Conservation (phyloP, 805 yeast genomes). For the Zygosaccharomyces rouxii region DNA sequence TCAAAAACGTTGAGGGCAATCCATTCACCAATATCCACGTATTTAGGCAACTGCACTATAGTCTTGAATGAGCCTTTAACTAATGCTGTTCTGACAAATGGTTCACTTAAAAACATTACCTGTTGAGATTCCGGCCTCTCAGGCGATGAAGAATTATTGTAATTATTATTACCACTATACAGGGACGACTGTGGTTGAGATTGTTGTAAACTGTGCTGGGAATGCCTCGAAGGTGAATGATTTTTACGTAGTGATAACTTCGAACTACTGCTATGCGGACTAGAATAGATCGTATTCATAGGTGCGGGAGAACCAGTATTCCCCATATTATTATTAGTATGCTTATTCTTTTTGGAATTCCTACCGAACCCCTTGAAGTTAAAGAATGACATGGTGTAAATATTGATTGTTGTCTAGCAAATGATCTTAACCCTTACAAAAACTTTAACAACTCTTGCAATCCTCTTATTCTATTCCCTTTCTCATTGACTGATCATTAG, state of each 20-base stretch:
- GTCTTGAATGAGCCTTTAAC: constrained; percentile 97
- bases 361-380: constrained; percentile 53
- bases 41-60: constrained; percentile 89
- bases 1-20: constrained; percentile 89
- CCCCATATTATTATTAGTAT: constrained; percentile 22
- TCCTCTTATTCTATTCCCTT: background rate
- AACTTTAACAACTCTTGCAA: background rate
- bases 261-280: constrained; percentile 42
- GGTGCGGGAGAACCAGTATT: constrained; percentile 22
- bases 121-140: constrained; percentile 31
- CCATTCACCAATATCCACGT: constrained; percentile 95
- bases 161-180: background rate
- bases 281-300: constrained; percentile 33
- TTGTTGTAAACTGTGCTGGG: constrained; percentile 21
- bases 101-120: constrained; percentile 74
- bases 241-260: constrained; percentile 44
- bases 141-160: constrained; percentile 9
- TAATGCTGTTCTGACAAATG: constrained; percentile 87
- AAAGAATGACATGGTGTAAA: constrained; percentile 25
- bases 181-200: constrained; percentile 16
- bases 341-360: constrained; percentile 45
- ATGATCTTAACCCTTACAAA: background rate
- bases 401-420: background rate
- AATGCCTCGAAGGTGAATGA: constrained; percentile 27
- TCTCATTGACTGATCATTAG: background rate